phyloP scores from a whole-genome alignment of 345 rosid species.

The Leavenworthia alabamica region DNA sequence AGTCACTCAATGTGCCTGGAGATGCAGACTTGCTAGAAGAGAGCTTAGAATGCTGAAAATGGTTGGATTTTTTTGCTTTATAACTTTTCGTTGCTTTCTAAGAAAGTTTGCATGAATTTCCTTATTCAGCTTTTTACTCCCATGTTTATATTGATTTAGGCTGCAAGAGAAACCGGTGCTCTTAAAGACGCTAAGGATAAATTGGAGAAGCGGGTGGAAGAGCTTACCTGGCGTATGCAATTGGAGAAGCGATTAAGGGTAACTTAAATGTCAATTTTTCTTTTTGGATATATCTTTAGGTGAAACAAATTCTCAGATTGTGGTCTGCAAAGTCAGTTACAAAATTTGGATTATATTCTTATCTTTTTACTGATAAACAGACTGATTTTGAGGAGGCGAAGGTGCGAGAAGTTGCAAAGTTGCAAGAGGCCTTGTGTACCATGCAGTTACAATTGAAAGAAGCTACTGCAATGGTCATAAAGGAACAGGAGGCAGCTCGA shows the following conservation, averaged over 20 bases:
- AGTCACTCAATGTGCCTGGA: conserved; percentile 90
- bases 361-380: conserved; percentile 35
- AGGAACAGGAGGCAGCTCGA: conserved; percentile 81
- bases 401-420: conserved; percentile 64
- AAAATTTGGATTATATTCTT: conserved; percentile 10
- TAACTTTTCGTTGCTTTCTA: neutral
- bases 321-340: conserved; percentile 1
- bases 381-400: conserved; percentile 90
- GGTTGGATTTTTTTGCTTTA: conserved; percentile 45
- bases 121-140: conserved; percentile 13
- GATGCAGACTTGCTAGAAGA: conserved; percentile 82
- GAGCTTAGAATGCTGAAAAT: conserved; percentile 88
- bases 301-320: neutral
- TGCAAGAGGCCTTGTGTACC: conserved; percentile 59
- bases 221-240: conserved; percentile 93
- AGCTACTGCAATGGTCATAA: conserved; percentile 48
- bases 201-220: conserved; percentile 96
- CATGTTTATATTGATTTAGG: conserved; percentile 38
- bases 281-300: conserved; percentile 2
- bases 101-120: conserved; percentile 5
- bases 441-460: conserved; percentile 59
- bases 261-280: conserved; percentile 17
- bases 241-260: conserved; percentile 94
- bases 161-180: conserved; percentile 94
- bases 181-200: conserved; percentile 91